Evolutionary conservation across 2,329 filamentous ascomycete genomes (phyloP).

Genomic region (Colletotrichum sublineola): DNA sequence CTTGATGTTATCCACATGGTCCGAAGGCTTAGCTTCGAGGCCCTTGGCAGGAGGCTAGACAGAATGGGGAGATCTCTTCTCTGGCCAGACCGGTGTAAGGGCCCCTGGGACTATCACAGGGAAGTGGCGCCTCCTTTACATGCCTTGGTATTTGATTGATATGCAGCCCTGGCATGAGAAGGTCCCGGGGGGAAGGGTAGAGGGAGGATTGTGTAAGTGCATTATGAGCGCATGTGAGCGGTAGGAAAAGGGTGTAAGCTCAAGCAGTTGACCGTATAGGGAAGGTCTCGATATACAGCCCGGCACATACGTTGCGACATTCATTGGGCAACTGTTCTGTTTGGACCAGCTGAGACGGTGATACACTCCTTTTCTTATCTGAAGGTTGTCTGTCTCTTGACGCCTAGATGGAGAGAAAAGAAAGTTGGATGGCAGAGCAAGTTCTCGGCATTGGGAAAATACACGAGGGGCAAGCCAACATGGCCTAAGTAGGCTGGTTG

Average conservation of each 20-base stretch:
- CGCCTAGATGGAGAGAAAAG: too few relatives aligned
- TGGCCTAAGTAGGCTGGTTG: not conserved
- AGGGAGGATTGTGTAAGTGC: conserved; percentile 12
- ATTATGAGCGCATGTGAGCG: conserved; percentile 15
- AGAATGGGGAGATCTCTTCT: not conserved
- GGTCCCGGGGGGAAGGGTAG: conserved; percentile 3
- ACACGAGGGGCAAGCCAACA: conserved; percentile 29
- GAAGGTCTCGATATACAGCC: conserved; percentile 23
- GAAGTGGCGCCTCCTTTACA: conserved; percentile 38
- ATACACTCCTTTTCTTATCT: conserved; percentile 18
- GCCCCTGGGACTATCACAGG: conserved; percentile 21
- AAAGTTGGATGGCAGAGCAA: not conserved
- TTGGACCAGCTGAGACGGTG: not conserved
- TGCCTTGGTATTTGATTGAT: conserved; percentile 12
- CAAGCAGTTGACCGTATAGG: conserved; percentile 12
- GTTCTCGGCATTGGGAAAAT: not conserved
- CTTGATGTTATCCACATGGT: not conserved
- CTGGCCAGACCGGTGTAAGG: not conserved
- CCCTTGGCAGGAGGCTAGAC: not conserved
- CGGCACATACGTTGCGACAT: conserved; percentile 9
- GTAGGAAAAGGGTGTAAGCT: not conserved
- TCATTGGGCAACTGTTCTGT: not conserved
- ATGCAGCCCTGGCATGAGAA: conserved; percentile 24
- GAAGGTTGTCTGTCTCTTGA: conserved; percentile 1
- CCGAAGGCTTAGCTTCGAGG: conserved; percentile 2